phyloP scores from a whole-genome alignment of 257 asterid genomes.

The Fraxinus americana region DNA sequence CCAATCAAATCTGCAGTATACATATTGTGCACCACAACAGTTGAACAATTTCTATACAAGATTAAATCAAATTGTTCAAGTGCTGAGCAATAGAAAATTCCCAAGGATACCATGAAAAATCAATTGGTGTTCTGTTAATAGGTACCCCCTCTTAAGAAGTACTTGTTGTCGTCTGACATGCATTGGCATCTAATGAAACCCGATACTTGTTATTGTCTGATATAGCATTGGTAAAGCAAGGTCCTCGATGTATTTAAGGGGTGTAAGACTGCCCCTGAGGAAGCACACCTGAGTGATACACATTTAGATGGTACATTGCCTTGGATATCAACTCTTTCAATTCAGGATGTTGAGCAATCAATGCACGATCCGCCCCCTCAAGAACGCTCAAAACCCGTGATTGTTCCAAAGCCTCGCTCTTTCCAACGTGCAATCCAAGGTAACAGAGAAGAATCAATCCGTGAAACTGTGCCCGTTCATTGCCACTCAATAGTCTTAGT shows the following conservation, averaged over 20 bases:
- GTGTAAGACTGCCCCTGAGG: slow-evolving; percentile 43
- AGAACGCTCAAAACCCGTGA: slow-evolving; percentile 59
- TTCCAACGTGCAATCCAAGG: slow-evolving; percentile 71
- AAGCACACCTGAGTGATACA: slow-evolving; percentile 71
- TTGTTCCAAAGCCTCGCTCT: slow-evolving; percentile 65
- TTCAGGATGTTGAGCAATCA: slow-evolving; percentile 55
- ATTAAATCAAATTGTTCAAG: background rate
- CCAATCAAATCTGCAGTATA: background rate
- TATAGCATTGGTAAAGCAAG: background rate
- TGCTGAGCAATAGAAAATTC: background rate
- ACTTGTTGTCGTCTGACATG: background rate
- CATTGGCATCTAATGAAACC: background rate
- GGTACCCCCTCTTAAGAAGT: background rate
- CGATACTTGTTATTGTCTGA: too few species aligned
- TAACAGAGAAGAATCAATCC: slow-evolving; percentile 66
- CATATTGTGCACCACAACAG: background rate
- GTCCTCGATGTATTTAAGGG: slow-evolving; percentile 7
- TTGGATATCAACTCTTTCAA: slow-evolving; percentile 55
- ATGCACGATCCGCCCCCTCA: slow-evolving; percentile 54
- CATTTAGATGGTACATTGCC: slow-evolving; percentile 57
- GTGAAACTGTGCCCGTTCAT: slow-evolving; percentile 47
- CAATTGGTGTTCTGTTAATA: too few species aligned
- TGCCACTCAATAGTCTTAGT: slow-evolving; percentile 56
- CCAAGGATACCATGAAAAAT: too few species aligned
- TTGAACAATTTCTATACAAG: background rate